A percentile compares a stretch with the other conserved stretches of the same genome.
Evolutionary conservation across 768 basidiomycete genomes (phyloP).

Genomic region (Trametes gibbosa): DNA sequence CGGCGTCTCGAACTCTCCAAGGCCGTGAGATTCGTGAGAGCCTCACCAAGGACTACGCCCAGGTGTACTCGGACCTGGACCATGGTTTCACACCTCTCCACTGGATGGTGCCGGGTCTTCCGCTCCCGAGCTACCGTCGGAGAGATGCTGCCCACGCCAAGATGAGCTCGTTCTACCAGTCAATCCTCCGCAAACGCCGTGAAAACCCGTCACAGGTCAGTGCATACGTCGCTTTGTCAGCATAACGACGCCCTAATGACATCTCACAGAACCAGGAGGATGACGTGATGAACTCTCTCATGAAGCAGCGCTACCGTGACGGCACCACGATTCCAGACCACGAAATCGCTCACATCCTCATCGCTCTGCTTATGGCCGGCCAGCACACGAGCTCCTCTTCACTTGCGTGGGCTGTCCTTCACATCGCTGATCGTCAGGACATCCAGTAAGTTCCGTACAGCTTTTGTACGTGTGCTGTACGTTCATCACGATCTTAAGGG

Average conservation of each 20-base stretch:
- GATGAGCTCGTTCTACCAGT: slow-evolving; percentile 91
- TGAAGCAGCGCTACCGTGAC: slow-evolving; percentile 79
- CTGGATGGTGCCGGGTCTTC: slow-evolving; percentile 92
- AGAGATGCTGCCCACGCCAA: slow-evolving; percentile 89
- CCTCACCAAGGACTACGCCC: slow-evolving; percentile 82
- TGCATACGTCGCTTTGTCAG: slow-evolving; percentile 1
- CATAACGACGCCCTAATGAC: slow-evolving; percentile 7
- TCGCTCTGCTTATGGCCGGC: slow-evolving; percentile 98
- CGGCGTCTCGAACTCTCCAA: slow-evolving; percentile 91
- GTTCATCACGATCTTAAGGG: slow-evolving; percentile 39
- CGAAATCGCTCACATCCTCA: slow-evolving; percentile 98
- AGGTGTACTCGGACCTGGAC: slow-evolving; percentile 85
- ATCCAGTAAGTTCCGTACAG: slow-evolving; percentile 60
- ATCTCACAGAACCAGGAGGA: slow-evolving; percentile 54
- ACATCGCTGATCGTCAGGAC: slow-evolving; percentile 73
- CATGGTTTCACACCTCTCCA: slow-evolving; percentile 96
- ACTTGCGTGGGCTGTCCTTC: slow-evolving; percentile 86
- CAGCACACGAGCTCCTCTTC: slow-evolving; percentile 97
- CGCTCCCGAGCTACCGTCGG: slow-evolving; percentile 83
- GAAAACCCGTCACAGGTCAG: slow-evolving; percentile 45
- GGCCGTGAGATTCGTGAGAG: slow-evolving; percentile 81
- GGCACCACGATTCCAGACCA: slow-evolving; percentile 78
- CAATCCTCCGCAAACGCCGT: slow-evolving; percentile 76
- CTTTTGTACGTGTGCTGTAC: not conserved
- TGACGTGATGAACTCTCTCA: slow-evolving; percentile 91